Conservation (phyloP, 306 rosid species). For the Medicago truncatula region DNA sequence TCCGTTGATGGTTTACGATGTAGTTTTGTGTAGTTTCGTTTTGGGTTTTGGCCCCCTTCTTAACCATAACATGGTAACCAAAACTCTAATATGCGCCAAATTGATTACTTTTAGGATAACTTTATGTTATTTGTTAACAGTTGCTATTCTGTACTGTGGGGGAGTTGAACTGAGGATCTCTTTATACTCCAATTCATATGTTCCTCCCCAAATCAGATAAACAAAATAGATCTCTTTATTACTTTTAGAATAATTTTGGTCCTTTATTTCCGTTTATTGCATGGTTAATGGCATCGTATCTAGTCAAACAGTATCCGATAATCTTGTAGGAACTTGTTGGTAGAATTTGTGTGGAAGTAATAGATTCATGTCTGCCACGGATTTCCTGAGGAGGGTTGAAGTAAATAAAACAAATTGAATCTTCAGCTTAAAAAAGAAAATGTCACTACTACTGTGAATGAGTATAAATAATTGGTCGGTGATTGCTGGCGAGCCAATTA, state of each 20-base stretch:
- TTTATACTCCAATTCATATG: not conserved
- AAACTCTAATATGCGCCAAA: not conserved
- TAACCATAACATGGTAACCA: too few relatives aligned
- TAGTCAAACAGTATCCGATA: constrained; percentile 23
- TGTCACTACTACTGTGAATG: not conserved
- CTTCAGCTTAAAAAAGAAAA: constrained; percentile 22
- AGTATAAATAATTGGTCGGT: not conserved
- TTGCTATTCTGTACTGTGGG: not conserved
- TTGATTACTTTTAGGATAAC: not conserved
- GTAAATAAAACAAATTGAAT: constrained; percentile 12
- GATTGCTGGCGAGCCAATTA: not conserved
- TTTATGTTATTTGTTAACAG: not conserved
- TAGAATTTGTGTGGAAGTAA: constrained; percentile 34
- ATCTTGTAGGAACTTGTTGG: not conserved
- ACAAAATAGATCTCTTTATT: too few relatives aligned
- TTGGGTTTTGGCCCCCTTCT: not conserved
- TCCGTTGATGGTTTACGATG: not conserved
- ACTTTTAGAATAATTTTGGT: not conserved
- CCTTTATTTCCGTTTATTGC: too few relatives aligned
- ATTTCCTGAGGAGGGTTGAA: not conserved
- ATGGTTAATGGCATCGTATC: not conserved
- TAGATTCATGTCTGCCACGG: constrained; percentile 27
- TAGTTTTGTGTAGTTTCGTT: too few relatives aligned
- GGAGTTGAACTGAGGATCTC: not conserved
- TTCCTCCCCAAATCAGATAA: not conserved